Evolutionary conservation across 768 basidiomycete species (phyloP), one percentile per base, ranked within the genome.

Genomic region (Podaxis carcinomalis): DNA sequence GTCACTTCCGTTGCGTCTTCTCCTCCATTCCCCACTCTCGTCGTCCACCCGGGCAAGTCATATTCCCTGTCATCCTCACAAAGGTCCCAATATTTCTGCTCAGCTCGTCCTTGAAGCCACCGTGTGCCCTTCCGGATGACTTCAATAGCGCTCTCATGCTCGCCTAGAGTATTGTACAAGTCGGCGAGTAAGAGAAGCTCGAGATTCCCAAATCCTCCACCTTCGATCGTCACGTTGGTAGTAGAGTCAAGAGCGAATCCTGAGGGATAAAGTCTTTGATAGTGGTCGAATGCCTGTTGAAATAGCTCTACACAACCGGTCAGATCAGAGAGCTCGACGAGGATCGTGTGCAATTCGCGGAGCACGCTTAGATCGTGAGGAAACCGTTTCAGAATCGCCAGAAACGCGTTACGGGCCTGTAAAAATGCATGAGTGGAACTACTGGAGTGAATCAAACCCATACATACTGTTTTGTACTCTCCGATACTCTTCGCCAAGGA

Each of bases 21-120:
- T 1, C 80, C 81, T 39, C 74, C 68, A 61, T 79, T 78, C 40
- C 75, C 72, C 10, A 68, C 55, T 25, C 65, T 67, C 19, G 64
- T 66, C 52, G 28, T 67, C 67, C 65, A 72, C 61, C 69, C 71
- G 49, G 74, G 71, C 19, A 80, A 67, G 68, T 94, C 92, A 68
- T 84, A 99, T 73, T 99, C 96, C 52, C 95, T 78, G 69, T 99
- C 96, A 69, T 99, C 95, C 32, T 82, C 83, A 57, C 86, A 83
- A 21, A 80, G 70, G 64, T 94, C 91, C 94, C 95, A 98, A 60
- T 88, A 86, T 57, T 77, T 79, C 68, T 90, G 88, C 50, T 82
- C 76, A 35, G 74, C 76, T 35, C 96, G 77, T 0, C 93, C 92
- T 70, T 98, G 93, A n/a, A 98, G 72, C 96, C 96, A 98, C 57